Evolutionary conservation across 1,284 basidiomycete species (phyloP), one percentile per base, ranked within the genome.

Genomic region (Tilletia indica): DNA sequence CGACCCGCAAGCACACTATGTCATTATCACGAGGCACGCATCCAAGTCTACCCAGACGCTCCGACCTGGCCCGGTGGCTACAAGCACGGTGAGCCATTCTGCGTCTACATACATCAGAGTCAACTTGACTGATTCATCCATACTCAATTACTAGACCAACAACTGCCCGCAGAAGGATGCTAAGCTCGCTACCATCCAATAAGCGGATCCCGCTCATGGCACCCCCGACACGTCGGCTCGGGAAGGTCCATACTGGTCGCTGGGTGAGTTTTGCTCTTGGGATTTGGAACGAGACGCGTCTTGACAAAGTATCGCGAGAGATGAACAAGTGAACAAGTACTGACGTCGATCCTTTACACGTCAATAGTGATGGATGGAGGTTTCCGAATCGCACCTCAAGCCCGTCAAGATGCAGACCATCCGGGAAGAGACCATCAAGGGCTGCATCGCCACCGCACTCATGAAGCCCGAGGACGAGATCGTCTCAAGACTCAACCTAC

Each of bases 71-170:
- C n/a, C n/a, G n/a, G n/a, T n/a, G n/a, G n/a, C n/a, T n/a, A n/a
- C n/a, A n/a, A n/a, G n/a, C n/a, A n/a, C n/a, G n/a, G n/a, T n/a
- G n/a, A n/a, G n/a, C n/a, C n/a, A n/a, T n/a, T n/a, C n/a, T n/a
- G n/a, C n/a, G n/a, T n/a, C n/a, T n/a, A n/a, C n/a, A n/a, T n/a
- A n/a, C n/a, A n/a, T n/a, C n/a, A n/a, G n/a, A n/a, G n/a, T n/a
- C n/a, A n/a, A n/a, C n/a, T n/a, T n/a, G n/a, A n/a, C n/a, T n/a
- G n/a, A n/a, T n/a, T n/a, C n/a, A n/a, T n/a, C n/a, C n/a, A n/a
- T n/a, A n/a, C n/a, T n/a, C 74, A 87, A 87, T 84, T 88, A 88
- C 82, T 87, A 86, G 48, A 86, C 86, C 47, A 83, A 86, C 85
- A 87, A 88, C 82, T 85, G 85, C 71, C 87, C 87, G 2, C 76